Percentiles rank a stretch among this genome's conserved stretches.
phyloP scores from a whole-genome alignment of 805 yeast genomes.

The Debaryomyces prosopidis region DNA sequence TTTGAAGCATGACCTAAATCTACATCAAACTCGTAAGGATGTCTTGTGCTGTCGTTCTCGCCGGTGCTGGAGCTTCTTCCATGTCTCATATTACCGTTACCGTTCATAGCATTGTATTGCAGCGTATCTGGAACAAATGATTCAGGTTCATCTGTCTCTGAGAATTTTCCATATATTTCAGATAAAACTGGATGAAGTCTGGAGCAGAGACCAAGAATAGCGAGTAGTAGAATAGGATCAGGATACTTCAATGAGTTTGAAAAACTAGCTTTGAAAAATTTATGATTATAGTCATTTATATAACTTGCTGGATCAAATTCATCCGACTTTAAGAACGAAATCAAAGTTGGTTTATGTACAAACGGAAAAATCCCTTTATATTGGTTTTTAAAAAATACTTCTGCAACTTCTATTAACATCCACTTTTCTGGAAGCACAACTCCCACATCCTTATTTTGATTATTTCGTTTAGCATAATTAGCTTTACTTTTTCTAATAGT shows the following conservation, averaged over 20 bases:
- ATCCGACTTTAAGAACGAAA: conserved; percentile 16
- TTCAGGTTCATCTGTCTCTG: conserved; percentile 25
- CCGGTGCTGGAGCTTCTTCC: neutral
- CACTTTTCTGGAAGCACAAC: conserved; percentile 18
- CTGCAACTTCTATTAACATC: conserved; percentile 17
- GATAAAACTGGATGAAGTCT: conserved; percentile 33
- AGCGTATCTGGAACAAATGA: conserved; percentile 20
- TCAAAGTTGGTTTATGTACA: conserved; percentile 22
- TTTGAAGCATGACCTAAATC: conserved; percentile 20
- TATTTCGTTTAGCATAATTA: neutral
- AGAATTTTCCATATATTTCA: conserved; percentile 30
- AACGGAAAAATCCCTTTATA: conserved; percentile 26
- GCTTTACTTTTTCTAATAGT: neutral
- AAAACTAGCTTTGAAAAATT: conserved; percentile 12
- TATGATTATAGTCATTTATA: conserved; percentile 13
- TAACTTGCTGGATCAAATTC: conserved; percentile 21
- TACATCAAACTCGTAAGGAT: no score
- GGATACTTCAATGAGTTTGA: conserved; percentile 15
- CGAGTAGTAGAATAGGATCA: conserved; percentile 33
- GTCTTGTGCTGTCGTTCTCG: neutral
- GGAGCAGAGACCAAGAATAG: conserved; percentile 35
- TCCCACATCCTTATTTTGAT: neutral
- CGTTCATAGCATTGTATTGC: neutral
- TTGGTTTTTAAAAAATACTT: conserved; percentile 25
- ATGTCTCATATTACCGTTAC: neutral